Evolutionary conservation across 345 rosid genomes (phyloP), one percentile per base, ranked within the genome.

Genomic region (Turnera subulata): DNA sequence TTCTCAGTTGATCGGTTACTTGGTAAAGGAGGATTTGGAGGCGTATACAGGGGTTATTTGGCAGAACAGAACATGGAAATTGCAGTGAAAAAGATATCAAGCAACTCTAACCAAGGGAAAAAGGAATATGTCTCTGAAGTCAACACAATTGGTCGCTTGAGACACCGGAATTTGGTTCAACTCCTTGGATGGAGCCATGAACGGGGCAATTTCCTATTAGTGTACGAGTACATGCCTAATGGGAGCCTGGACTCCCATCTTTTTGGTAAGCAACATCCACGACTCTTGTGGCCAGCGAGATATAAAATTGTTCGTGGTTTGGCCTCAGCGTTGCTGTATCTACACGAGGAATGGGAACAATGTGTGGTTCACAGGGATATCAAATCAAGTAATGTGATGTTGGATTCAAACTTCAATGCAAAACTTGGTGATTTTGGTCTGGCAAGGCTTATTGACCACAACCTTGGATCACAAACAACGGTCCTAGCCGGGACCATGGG

Each of bases 1-100:
- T 82, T 82, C 10, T 21, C 76, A 0, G 81, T 73, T 63, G 63
- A 17, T 1, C 73, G 78, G 25, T 78, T 78, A 70, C 75, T 78
- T 1, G 86, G 86, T 0, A 80, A 76, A 53, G 86, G 86, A 24
- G 86, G 86, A 8, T 78, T 78, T 12, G 86, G 86, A 32, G 83
- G 77, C 0, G 86, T 81, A 26, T 81, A 78, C 47, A 81, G 56
- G 58, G 83, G 86, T 15, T 71, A 69, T 17, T 55, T 76, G 49
- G 55, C 52, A 15, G 63, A 62, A 50, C 54, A 6, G 65, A 63
- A 20, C 14, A 48, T 22, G 10, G 51, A 48, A 42, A 42, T 54
- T 35, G 43, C 45, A 1, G 25, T 54, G 16, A 54, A 54, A 24
- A 35, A 22, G 21, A n/a, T 53, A 4, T 54, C 58, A 18, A 54